These are phyloP conservation scores for Umbelopsis ramanniana DNA, from an alignment of 192 early-diverging fungal species.

Conservation along the genomic window DNA sequence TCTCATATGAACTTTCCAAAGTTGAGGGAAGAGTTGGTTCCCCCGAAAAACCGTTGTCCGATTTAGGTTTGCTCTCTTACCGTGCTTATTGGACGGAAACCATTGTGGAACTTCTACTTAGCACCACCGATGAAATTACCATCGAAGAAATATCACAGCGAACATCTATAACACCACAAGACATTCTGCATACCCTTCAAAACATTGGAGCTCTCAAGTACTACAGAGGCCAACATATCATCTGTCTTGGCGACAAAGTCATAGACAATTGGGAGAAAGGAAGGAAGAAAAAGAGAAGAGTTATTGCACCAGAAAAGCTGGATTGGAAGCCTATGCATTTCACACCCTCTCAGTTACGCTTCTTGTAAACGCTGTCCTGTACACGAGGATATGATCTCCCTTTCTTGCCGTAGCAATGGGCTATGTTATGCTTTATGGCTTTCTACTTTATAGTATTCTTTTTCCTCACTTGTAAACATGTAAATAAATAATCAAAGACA, in stretches of 20 bases:
- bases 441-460: not conserved
- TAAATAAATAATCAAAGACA: constrained; percentile 3
- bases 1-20: constrained; percentile 97
- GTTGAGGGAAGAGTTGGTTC: constrained; percentile 93
- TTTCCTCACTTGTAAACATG: constrained; percentile 1
- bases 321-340: constrained; percentile 84
- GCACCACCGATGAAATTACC: constrained; percentile 73
- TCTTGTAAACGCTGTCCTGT: constrained; percentile 50
- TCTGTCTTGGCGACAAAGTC: constrained; percentile 86
- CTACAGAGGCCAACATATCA: constrained; percentile 88
- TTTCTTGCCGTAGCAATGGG: not conserved
- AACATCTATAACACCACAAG: constrained; percentile 87
- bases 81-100: constrained; percentile 95
- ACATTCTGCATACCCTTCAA: constrained; percentile 92
- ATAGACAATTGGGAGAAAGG: constrained; percentile 80
- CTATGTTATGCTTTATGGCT: not conserved
- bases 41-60: constrained; percentile 98
- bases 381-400: not conserved
- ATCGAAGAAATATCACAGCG: constrained; percentile 87
- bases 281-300: constrained; percentile 72
- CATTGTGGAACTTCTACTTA: constrained; percentile 77
- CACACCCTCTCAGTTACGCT: constrained; percentile 74
- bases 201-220: constrained; percentile 88
- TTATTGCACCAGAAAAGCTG: constrained; percentile 80
- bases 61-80: constrained; percentile 93